A percentile compares a stretch with the other conserved stretches of the same genome.
These are phyloP conservation scores for Pholiota conissans DNA, from an alignment of 768 basidiomycete species.

Conservation along the genomic window DNA sequence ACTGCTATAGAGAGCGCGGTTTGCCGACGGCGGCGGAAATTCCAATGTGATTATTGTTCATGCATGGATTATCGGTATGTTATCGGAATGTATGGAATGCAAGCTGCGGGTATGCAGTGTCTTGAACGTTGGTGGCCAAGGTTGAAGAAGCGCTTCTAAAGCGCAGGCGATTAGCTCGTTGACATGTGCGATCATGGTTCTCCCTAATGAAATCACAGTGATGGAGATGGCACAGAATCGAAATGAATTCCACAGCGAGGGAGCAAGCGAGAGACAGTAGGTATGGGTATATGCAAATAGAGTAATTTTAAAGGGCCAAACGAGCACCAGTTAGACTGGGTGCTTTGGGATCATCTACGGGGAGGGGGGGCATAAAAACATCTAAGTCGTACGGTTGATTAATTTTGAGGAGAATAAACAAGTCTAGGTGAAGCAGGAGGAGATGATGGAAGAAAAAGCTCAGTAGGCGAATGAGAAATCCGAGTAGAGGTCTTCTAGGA, in stretches of 20 bases:
- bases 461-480: slow-evolving; percentile 34
- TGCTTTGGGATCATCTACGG: slow-evolving; percentile 3
- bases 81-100: background rate
- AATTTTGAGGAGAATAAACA: background rate
- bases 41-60: background rate
- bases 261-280: background rate
- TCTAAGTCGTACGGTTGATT: slow-evolving; percentile 13
- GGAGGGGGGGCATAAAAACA: too few species aligned
- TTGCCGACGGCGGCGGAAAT: background rate
- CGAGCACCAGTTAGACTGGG: background rate
- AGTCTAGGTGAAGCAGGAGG: slow-evolving; percentile 3
- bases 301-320: slow-evolving; percentile 10
- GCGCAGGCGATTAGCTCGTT: background rate
- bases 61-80: background rate
- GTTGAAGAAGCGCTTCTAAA: background rate
- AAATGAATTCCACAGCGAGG: background rate
- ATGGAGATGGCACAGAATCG: background rate
- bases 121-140: too few species aligned
- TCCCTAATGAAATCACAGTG: background rate
- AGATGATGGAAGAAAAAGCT: slow-evolving; percentile 2
- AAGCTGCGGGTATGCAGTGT: too few species aligned
- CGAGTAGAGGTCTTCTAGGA: slow-evolving; percentile 30
- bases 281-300: slow-evolving; percentile 7
- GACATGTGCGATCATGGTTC: background rate
- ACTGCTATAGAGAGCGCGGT: background rate